These are phyloP conservation scores for Pythium vanterpoolii DNA, from an alignment of 352 stramenopile species.

Conservation along the genomic window DNA sequence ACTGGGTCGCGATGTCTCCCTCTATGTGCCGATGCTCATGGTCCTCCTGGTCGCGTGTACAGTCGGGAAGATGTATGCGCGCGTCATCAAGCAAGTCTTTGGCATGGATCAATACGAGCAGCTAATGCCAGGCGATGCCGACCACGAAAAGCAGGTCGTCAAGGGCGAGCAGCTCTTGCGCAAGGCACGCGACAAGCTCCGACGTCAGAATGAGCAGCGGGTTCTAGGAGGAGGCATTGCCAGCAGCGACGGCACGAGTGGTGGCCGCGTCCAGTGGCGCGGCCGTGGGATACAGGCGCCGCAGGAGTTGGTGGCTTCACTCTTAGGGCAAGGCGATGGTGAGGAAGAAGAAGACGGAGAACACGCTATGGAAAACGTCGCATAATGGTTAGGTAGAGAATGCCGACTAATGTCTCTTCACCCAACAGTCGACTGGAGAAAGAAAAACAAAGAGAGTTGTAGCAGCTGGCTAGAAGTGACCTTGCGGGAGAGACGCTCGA, in stretches of 20 bases:
- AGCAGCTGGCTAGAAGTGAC: too few species aligned
- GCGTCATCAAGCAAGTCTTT: constrained; percentile 40
- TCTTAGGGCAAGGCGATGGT: background rate
- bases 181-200: constrained; percentile 43
- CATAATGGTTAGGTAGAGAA: too few species aligned
- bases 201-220: constrained; percentile 1
- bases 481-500: too few species aligned
- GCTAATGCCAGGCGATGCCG: constrained; percentile 30
- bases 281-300: constrained; percentile 8
- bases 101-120: constrained; percentile 73
- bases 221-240: background rate
- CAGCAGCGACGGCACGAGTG: background rate
- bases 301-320: constrained; percentile 14
- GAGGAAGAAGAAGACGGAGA: background rate
- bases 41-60: constrained; percentile 47
- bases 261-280: constrained; percentile 11
- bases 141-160: constrained; percentile 37
- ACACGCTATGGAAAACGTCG: background rate
- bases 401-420: too few species aligned
- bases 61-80: constrained; percentile 47
- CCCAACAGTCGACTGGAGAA: too few species aligned
- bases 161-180: constrained; percentile 50
- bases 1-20: constrained; percentile 46
- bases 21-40: constrained; percentile 59
- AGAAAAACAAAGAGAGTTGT: too few species aligned